Evolutionary conservation across 352 stramenopile species (phyloP).

Genomic region (Halophytophthora polymorphica): DNA sequence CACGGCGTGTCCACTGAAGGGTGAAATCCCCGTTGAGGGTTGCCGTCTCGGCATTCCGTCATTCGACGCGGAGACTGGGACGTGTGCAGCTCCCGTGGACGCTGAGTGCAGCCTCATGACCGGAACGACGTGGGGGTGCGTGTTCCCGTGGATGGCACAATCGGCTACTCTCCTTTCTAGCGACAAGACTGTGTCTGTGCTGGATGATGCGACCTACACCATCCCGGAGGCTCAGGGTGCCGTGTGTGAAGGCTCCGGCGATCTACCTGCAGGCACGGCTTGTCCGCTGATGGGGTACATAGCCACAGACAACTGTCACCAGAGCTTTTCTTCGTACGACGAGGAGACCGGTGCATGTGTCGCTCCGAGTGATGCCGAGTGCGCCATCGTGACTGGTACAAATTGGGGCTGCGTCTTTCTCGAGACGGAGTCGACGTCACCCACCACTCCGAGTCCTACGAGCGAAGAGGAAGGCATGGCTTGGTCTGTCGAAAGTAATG

Average conservation of each 20-base stretch:
- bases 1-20: slow-evolving; percentile 33
- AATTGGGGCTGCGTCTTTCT: slow-evolving; percentile 27
- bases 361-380: slow-evolving; percentile 12
- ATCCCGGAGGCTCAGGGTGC: slow-evolving; percentile 8
- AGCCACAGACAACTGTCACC: slow-evolving; percentile 8
- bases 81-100: slow-evolving; percentile 21
- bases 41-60: slow-evolving; percentile 30
- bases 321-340: slow-evolving; percentile 26
- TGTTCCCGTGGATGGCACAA: too few relatives aligned
- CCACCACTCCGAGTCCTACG: too few relatives aligned
- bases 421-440: too few relatives aligned
- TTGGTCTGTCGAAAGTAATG: too few relatives aligned
- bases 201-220: slow-evolving; percentile 42
- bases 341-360: slow-evolving; percentile 19
- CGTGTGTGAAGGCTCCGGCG: slow-evolving; percentile 1
- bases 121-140: slow-evolving; percentile 12
- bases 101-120: slow-evolving; percentile 24
- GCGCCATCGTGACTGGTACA: slow-evolving; percentile 6
- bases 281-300: slow-evolving; percentile 23
- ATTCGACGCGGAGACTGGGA: slow-evolving; percentile 19
- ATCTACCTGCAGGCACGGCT: slow-evolving; percentile 19
- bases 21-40: slow-evolving; percentile 14
- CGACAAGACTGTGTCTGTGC: slow-evolving; percentile 32
- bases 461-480: too few relatives aligned
- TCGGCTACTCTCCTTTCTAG: neutral